Base-by-base conservation (phyloP, 1,284 basidiomycete genomes). In the Leccinum insolens region DNA sequence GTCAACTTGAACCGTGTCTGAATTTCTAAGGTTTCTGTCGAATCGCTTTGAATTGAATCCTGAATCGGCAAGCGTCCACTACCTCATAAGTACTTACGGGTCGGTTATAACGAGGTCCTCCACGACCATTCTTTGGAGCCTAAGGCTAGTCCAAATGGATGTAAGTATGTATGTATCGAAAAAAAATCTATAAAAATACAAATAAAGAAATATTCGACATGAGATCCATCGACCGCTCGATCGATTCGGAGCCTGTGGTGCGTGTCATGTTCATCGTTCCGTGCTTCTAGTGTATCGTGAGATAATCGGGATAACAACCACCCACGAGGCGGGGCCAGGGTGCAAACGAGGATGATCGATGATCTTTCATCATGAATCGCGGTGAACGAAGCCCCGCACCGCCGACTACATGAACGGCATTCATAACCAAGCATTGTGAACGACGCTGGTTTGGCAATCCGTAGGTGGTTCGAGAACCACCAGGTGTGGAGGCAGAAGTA, bases 281-380 rank as follows among this genome's bases (percentile, higher is more conserved):
- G 25, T 58, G 15, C 55, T 58, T 55, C 55, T 25, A 58, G 25
- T 14, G 55, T 17, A 58, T 55, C 55, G 55, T 8, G 55, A 58
- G 55, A 57, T 15, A 25, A 12, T 55, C 20, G 49, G 49, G 49
- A 57, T 57, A 34, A 59, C 58, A 31, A 59, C 31, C 25, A 59
- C 15, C 58, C 17, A 59, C 59, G 67, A n/a, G 68, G 49, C 64
- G 44, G 62, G 68, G 64, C 41, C 61, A n/a, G 46, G 60, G 31
- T 7, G 39, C 34, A 31, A 49, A 59, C 7, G 46, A 22, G 12
- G 17, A 34, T 34, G 34, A 34, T 34, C 34, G 17, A 34, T 34
- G 31, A 34, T 68, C 52, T 46, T 25, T 70, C 49, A 37, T 67
- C 28, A 65, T 7, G 49, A 52, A 28, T 28, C 15, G 28, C 3